Evolutionary conservation across 352 stramenopile genomes (phyloP).

Genomic region (Globisporangium apiculatum): DNA sequence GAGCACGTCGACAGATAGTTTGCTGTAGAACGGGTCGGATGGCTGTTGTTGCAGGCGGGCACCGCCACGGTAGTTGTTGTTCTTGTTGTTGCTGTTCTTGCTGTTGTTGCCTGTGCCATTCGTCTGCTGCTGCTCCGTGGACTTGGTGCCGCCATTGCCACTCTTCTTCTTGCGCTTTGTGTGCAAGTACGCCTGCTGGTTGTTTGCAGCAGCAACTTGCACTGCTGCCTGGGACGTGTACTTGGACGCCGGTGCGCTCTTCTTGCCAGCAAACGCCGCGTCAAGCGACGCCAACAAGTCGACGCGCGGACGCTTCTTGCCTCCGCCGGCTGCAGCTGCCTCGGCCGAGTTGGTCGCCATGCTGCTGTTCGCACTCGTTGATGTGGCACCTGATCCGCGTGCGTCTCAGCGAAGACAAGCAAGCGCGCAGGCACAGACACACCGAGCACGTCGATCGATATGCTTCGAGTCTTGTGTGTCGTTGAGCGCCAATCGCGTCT

Average conservation of each 20-base stretch:
- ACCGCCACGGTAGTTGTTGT: background rate
- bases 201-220: conserved; percentile 21
- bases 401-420: no score
- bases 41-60: background rate
- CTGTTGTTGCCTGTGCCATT: background rate
- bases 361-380: no score
- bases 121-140: conserved; percentile 1
- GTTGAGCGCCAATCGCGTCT: no score
- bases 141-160: conserved; percentile 7
- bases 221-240: conserved; percentile 58
- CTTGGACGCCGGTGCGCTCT: conserved; percentile 35
- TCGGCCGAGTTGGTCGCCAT: no score
- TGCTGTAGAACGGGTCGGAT: conserved; percentile 47
- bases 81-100: conserved; percentile 7
- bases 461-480: no score
- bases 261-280: conserved; percentile 46
- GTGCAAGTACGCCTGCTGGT: conserved; percentile 67
- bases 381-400: no score
- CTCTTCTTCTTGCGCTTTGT: conserved; percentile 44
- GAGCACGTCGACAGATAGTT: conserved; percentile 38
- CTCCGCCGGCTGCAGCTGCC: background rate
- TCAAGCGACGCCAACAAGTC: conserved; percentile 77
- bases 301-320: conserved; percentile 59
- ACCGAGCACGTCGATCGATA: no score
- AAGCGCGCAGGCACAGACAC: no score